These are phyloP conservation scores for Hermanozyma aechmeae DNA, from an alignment of 805 yeast species.

Conservation along the genomic window DNA sequence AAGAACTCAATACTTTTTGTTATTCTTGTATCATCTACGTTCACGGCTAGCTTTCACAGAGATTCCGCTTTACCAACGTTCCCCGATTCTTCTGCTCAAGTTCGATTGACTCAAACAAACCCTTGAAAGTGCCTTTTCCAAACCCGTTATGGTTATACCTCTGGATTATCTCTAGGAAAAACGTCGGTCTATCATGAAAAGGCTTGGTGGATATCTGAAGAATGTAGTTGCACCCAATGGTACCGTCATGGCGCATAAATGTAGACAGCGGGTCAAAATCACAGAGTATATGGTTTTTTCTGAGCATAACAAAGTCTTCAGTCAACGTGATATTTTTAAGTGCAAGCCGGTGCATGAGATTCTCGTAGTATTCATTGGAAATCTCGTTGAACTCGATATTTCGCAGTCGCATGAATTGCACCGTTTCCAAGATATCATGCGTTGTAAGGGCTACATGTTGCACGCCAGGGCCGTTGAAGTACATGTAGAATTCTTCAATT, in stretches of 20 bases:
- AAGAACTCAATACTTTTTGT: no score
- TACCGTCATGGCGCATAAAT: conserved; percentile 7
- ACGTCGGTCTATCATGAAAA: conserved; percentile 67
- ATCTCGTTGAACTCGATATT: conserved; percentile 66
- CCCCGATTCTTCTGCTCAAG: conserved; percentile 68
- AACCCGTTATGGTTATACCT: conserved; percentile 75
- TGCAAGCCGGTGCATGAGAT: conserved; percentile 36
- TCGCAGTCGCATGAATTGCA: conserved; percentile 41
- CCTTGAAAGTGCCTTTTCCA: conserved; percentile 83
- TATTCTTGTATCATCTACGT: no score
- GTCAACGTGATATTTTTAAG: conserved; percentile 34
- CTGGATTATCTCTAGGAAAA: conserved; percentile 76
- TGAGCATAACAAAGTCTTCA: conserved; percentile 44
- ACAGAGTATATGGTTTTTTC: conserved; percentile 50
- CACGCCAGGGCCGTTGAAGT: conserved; percentile 71
- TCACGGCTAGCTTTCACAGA: no score
- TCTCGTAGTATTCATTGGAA: conserved; percentile 47
- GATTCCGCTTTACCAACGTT: no score
- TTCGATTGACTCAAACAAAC: conserved; percentile 73
- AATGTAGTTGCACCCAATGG: conserved; percentile 46
- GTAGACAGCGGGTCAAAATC: conserved; percentile 58
- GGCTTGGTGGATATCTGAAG: conserved; percentile 78
- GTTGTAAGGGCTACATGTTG: conserved; percentile 76
- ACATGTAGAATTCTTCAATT: conserved; percentile 74
- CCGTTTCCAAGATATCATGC: conserved; percentile 48